phyloP scores from a whole-genome alignment of 73 alveolate genomes.

The Effrenium voratum region DNA sequence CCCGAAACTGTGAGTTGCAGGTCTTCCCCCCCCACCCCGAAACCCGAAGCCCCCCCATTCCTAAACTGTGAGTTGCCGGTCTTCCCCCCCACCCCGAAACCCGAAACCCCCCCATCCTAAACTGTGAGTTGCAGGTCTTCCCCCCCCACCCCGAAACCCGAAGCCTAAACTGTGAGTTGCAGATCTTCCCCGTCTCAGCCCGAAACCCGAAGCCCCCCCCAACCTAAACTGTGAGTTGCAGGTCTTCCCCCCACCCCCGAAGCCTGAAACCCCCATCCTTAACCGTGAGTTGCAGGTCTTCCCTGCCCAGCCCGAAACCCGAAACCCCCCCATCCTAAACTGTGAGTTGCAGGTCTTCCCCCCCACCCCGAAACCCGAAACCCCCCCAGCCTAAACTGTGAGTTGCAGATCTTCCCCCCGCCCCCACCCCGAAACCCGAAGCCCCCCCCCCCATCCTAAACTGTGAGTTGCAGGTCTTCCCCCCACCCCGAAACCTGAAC shows the following conservation, averaged over 20 bases:
- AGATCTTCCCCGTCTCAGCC: background rate
- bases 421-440: background rate
- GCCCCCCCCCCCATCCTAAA: background rate
- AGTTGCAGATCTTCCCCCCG: background rate
- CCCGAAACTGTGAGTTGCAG: background rate
- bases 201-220: background rate
- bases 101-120: background rate
- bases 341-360: background rate
- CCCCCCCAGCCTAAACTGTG: background rate
- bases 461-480: background rate
- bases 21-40: background rate
- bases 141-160: background rate
- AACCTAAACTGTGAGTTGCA: background rate
- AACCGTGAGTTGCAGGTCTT: background rate
- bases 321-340: background rate
- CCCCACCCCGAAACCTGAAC: background rate
- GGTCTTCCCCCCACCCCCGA: background rate
- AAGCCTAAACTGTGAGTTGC: background rate
- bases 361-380: background rate
- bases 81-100: no score
- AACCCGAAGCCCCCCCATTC: background rate
- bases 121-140: background rate
- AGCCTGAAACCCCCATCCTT: background rate
- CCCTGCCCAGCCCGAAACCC: background rate
- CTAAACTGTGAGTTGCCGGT: no score